Evolutionary conservation across 805 yeast genomes (phyloP), one percentile per base, ranked within the genome.

Genomic region (Brettanomyces bruxellensis): DNA sequence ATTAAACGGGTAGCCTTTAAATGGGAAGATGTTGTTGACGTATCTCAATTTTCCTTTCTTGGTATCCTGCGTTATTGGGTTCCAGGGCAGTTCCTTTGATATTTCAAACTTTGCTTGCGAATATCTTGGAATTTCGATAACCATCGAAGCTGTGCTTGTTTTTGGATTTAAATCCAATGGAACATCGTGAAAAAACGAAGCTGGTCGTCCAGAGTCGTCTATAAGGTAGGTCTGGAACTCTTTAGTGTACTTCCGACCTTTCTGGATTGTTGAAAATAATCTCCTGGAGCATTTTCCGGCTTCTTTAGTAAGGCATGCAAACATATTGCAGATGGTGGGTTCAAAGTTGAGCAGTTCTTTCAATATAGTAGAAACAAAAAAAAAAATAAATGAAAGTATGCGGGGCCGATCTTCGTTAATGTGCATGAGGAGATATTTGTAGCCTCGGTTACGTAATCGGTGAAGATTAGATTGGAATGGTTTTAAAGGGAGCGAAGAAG

Each of bases 101-200:
- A 86, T 82, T 64, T 87, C 96, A 61, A 86, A 80, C 62, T 87
- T 87, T 23, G 85, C 95, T 61, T 86, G 85, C 40, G 83, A 67
- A 89, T 91, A 85, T 48, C 90, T 70, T 43, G 91, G 87, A 39
- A 85, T 83, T 60, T 85, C 95, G 28, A 81, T 82, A 48, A 85
- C 71, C 81, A 83, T 81, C 55, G 76, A 75, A 14, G 79, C 81
- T 0, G 78, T 72, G 25, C 60, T 65, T 3, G 54, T 56, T 1
- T 56, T 55, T n/a, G 53, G 49, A 50, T 80, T 66, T 7, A 81
- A 60, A 9, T 66, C 68, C 8, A 84, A 54, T 2, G 90, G 88
- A 3, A 83, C 66, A 58, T 85, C 95, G 58, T 85, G 95, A 66
- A 85, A 82, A 58, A 65, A 81, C 0, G 89, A 82, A 1, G 78